These are phyloP conservation scores for Phoenix roebelenii DNA, from an alignment of 176 grass and related monocot genomes.

Conservation along the genomic window DNA sequence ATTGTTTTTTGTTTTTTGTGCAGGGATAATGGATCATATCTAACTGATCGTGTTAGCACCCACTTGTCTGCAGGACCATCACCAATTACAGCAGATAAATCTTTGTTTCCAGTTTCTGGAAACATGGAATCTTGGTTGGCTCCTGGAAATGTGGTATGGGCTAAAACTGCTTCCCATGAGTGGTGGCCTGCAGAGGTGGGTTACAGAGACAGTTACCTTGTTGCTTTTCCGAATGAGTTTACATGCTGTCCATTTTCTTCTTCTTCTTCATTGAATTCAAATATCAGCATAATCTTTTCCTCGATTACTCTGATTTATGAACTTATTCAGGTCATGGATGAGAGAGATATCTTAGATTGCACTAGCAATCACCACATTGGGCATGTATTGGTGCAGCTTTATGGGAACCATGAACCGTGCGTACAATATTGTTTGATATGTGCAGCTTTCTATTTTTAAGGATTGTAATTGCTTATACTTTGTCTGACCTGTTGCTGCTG, in stretches of 20 bases:
- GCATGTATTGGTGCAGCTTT: constrained; percentile 32
- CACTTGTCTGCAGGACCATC: constrained; percentile 25
- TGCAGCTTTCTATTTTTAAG: too few relatives aligned
- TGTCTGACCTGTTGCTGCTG: neutral
- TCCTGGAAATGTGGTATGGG: constrained; percentile 42
- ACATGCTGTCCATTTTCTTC: neutral
- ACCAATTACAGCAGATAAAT: constrained; percentile 18
- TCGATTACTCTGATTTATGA: constrained; percentile 6
- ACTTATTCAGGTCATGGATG: constrained; percentile 26
- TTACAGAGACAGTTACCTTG: neutral
- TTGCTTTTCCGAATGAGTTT: neutral
- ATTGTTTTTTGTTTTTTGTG: neutral
- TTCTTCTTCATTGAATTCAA: neutral
- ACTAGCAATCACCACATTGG: constrained; percentile 18
- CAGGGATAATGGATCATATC: constrained; percentile 12
- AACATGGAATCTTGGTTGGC: constrained; percentile 22
- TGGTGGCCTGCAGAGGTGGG: constrained; percentile 46
- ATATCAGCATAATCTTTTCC: neutral
- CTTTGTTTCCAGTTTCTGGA: constrained; percentile 1
- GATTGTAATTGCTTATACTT: neutral
- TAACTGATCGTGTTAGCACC: constrained; percentile 23
- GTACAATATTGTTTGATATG: constrained; percentile 9
- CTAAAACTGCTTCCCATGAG: constrained; percentile 30
- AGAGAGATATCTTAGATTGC: constrained; percentile 18
- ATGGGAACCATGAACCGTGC: constrained; percentile 27